phyloP scores from a whole-genome alignment of 2,329 filamentous ascomycete genomes.

The Cryphonectria carpinicola region DNA sequence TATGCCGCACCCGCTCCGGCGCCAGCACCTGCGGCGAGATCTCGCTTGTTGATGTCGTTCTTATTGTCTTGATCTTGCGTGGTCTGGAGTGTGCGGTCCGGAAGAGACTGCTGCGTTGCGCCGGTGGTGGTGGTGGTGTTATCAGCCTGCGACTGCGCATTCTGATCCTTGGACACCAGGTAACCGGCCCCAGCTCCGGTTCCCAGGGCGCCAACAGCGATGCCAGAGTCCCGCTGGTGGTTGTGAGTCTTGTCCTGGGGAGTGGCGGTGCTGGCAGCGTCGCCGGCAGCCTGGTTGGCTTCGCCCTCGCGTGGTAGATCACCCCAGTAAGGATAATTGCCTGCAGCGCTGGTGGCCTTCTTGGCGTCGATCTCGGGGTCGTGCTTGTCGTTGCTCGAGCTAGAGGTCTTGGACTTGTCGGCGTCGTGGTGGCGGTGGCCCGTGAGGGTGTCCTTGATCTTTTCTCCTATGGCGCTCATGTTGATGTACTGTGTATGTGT shows the following conservation, averaged over 20 bases:
- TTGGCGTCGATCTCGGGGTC: constrained; percentile 13
- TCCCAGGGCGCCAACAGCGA: constrained; percentile 12
- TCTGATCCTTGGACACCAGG: neutral
- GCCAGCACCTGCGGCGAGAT: constrained; percentile 1
- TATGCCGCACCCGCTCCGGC: constrained; percentile 15
- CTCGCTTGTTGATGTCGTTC: neutral
- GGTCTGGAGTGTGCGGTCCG: neutral
- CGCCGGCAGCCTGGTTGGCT: neutral
- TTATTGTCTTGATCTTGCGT: neutral
- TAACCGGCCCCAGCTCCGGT: constrained; percentile 11
- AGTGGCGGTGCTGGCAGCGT: neutral
- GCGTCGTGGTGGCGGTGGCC: constrained; percentile 14
- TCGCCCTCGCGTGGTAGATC: constrained; percentile 15
- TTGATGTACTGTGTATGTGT: neutral
- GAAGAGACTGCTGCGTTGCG: neutral
- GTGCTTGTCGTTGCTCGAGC: constrained; percentile 5
- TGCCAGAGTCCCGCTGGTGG: neutral
- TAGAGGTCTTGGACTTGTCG: constrained; percentile 14
- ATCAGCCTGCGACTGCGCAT: neutral
- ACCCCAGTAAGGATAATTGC: constrained; percentile 29
- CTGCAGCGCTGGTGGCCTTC: constrained; percentile 23
- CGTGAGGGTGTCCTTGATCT: constrained; percentile 24
- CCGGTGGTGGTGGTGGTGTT: neutral
- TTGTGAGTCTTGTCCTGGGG: neutral
- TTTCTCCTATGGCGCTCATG: constrained; percentile 24